Evolutionary conservation across 2,329 filamentous ascomycete species (phyloP).

Genomic region (Claviceps monticola): DNA sequence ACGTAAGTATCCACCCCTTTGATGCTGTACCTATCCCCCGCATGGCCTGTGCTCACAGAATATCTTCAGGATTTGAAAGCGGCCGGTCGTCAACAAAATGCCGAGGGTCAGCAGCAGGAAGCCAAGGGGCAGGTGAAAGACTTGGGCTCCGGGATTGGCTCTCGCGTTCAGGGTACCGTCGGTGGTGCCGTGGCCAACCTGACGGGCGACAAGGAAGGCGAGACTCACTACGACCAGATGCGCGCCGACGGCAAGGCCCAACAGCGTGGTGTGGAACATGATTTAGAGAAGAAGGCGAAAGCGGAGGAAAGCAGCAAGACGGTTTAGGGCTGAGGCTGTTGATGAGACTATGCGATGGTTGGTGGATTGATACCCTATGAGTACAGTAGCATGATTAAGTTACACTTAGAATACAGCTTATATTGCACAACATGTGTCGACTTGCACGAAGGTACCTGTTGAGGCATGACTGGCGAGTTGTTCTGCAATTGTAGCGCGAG

Average conservation of each 20-base stretch:
- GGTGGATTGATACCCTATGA: conserved; percentile 7
- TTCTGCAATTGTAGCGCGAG: too few species aligned
- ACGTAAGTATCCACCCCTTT: conserved; percentile 29
- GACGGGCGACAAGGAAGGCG: conserved; percentile 52
- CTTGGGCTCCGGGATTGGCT: conserved; percentile 47
- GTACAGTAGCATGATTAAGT: conserved; percentile 3
- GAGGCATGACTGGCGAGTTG: too few species aligned
- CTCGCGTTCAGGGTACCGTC: conserved; percentile 57
- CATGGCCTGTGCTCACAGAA: conserved; percentile 4
- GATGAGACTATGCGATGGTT: neutral
- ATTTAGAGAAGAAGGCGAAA: conserved; percentile 60
- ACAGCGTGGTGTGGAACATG: conserved; percentile 70
- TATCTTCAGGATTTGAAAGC: conserved; percentile 48
- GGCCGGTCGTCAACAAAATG: conserved; percentile 63
- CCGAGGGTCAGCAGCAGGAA: conserved; percentile 67
- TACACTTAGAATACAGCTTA: neutral
- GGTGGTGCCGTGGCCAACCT: conserved; percentile 59
- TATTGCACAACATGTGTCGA: too few species aligned
- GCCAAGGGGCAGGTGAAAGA: conserved; percentile 71
- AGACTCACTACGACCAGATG: conserved; percentile 51
- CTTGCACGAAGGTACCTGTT: neutral
- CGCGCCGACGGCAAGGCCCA: conserved; percentile 75
- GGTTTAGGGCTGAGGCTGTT: neutral
- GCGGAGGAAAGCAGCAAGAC: conserved; percentile 14
- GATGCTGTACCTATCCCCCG: neutral